Conservation (phyloP, 129 eudicot species). For the Kitagawia praeruptora region DNA sequence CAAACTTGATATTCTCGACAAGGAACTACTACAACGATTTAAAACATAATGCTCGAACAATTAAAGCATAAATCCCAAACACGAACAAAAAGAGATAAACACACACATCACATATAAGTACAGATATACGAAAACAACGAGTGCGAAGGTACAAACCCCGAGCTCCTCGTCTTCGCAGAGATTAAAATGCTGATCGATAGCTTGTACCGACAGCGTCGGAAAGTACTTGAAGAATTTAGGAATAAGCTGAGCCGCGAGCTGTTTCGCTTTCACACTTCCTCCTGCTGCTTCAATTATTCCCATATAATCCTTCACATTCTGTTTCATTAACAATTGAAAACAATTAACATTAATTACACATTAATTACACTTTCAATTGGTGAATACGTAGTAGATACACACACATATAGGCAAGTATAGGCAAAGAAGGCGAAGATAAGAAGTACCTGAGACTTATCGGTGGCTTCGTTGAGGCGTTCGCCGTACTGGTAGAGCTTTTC, state of each 20-base stretch:
- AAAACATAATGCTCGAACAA: not conserved
- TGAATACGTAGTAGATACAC: constrained; percentile 6
- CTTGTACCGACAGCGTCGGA: constrained; percentile 35
- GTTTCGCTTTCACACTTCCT: constrained; percentile 55
- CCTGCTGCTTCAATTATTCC: constrained; percentile 47
- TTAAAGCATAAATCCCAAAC: not conserved
- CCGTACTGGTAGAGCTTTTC: constrained; percentile 64
- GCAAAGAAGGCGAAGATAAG: not conserved
- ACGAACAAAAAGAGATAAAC: too few species aligned
- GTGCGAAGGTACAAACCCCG: constrained; percentile 29
- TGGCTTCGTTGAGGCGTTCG: constrained; percentile 53
- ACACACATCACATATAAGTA: too few species aligned
- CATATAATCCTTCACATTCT: constrained; percentile 44
- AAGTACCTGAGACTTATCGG: constrained; percentile 52
- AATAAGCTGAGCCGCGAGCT: constrained; percentile 68
- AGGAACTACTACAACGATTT: not conserved
- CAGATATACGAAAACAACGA: not conserved
- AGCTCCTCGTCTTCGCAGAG: constrained; percentile 63
- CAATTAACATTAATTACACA: not conserved
- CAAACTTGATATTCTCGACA: not conserved
- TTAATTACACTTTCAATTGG: not conserved
- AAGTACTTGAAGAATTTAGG: constrained; percentile 58
- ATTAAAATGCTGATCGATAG: constrained; percentile 49
- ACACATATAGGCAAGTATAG: not conserved
- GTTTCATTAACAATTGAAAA: not conserved